Evolutionary conservation across 2,329 filamentous ascomycete genomes (phyloP).

Genomic region (Ceratocystis smalleyi): DNA sequence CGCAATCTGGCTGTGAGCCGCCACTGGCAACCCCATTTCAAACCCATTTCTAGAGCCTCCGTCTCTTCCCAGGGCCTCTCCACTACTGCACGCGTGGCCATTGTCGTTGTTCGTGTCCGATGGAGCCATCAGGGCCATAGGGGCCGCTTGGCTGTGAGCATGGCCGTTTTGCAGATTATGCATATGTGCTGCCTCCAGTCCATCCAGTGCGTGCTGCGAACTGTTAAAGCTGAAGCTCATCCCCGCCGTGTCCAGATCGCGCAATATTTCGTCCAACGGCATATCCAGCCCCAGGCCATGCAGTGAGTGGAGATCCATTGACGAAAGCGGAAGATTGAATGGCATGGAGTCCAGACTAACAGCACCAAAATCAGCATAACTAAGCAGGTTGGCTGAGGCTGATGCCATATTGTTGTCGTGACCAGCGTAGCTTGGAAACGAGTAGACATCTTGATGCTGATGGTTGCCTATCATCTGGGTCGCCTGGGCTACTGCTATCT

Average conservation of each 20-base stretch:
- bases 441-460: background rate
- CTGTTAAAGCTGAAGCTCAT: background rate
- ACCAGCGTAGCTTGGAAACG: background rate
- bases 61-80: too few relatives aligned
- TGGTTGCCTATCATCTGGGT: background rate
- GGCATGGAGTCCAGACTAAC: background rate
- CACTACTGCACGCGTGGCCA: background rate
- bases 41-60: background rate
- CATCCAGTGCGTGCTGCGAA: background rate
- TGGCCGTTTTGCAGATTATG: background rate
- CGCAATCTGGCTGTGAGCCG: constrained; percentile 5
- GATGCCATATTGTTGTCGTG: background rate
- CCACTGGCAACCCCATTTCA: constrained; percentile 5
- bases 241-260: background rate
- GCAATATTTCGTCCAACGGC: background rate
- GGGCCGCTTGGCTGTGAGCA: background rate
- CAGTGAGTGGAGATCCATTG: background rate
- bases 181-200: background rate
- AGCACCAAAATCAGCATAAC: background rate
- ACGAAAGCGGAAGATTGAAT: background rate
- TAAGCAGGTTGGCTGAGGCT: background rate
- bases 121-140: constrained; percentile 2
- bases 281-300: background rate
- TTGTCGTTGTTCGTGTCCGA: background rate
- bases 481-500: background rate